Conservation (phyloP, 2,329 filamentous ascomycete species). For the Claviceps spartinae region DNA sequence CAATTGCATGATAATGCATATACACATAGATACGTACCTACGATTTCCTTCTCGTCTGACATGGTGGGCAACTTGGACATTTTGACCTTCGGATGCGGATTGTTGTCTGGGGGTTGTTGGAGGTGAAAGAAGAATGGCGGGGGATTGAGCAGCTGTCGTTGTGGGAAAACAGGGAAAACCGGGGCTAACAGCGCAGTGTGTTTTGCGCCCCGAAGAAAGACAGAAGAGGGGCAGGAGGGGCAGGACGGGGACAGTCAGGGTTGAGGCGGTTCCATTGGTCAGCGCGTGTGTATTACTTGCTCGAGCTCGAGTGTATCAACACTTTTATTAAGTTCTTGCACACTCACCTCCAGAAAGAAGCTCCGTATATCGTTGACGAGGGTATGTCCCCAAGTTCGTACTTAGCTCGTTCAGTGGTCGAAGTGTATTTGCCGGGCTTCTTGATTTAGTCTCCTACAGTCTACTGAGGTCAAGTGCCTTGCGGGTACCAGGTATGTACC, state of each 20-base stretch:
- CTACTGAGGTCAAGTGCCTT: too few relatives aligned
- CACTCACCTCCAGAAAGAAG: too few relatives aligned
- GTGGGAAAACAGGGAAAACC: conserved; percentile 1
- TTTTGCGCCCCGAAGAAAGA: not conserved
- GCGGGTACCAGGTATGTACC: too few relatives aligned
- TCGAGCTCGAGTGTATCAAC: too few relatives aligned
- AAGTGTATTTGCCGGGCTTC: too few relatives aligned
- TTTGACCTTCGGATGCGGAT: not conserved
- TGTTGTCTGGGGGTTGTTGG: not conserved
- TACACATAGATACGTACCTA: conserved; percentile 22
- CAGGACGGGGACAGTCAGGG: not conserved
- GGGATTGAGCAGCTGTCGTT: conserved; percentile 3
- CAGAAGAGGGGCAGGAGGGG: conserved; percentile 1
- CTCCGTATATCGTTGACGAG: too few relatives aligned
- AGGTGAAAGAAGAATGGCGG: conserved; percentile 1
- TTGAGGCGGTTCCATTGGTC: not conserved
- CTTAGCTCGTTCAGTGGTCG: too few relatives aligned
- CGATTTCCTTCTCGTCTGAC: conserved; percentile 32
- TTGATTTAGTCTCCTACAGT: too few relatives aligned
- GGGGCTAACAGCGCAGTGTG: not conserved
- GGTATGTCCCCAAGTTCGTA: too few relatives aligned
- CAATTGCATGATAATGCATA: too few relatives aligned
- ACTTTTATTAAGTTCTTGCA: too few relatives aligned
- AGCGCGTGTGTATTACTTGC: too few relatives aligned
- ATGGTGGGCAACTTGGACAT: conserved; percentile 20